phyloP scores from a whole-genome alignment of 306 rosid species.

The Rubus idaeus region DNA sequence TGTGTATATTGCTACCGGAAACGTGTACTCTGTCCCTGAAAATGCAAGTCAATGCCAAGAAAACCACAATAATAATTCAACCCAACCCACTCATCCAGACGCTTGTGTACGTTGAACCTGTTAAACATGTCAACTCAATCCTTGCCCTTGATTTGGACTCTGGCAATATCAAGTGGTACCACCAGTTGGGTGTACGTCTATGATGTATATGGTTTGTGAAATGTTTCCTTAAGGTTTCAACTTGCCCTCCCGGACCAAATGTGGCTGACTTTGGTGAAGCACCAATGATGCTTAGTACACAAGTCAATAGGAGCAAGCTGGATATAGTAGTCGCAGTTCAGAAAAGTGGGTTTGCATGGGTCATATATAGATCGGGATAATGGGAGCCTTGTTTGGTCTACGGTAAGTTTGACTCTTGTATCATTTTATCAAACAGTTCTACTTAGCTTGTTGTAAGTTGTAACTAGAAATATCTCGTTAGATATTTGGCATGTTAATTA shows the following conservation, averaged over 20 bases:
- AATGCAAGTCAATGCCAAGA: constrained; percentile 44
- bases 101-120: constrained; percentile 53
- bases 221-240: constrained; percentile 33
- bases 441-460: too few relatives aligned
- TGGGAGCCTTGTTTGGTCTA: constrained; percentile 44
- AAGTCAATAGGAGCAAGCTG: constrained; percentile 26
- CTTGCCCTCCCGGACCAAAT: constrained; percentile 47
- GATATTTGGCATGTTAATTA: too few relatives aligned
- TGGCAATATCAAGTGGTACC: constrained; percentile 49
- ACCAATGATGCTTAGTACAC: constrained; percentile 43
- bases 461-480: too few relatives aligned
- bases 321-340: constrained; percentile 59
- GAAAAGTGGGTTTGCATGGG: constrained; percentile 66
- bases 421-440: too few relatives aligned
- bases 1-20: constrained; percentile 53
- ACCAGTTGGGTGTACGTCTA: constrained; percentile 65
- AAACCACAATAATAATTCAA: constrained; percentile 37
- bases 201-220: constrained; percentile 52
- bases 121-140: constrained; percentile 54
- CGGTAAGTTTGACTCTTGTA: constrained; percentile 20
- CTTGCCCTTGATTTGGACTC: constrained; percentile 54
- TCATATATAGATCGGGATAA: constrained; percentile 44
- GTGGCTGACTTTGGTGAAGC: constrained; percentile 58
- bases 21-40: constrained; percentile 47
- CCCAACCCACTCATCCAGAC: constrained; percentile 31